Percentiles rank a stretch among this genome's conserved stretches.
Conservation (phyloP, 2,329 filamentous ascomycete species). For the Cercospora sp. region DNA sequence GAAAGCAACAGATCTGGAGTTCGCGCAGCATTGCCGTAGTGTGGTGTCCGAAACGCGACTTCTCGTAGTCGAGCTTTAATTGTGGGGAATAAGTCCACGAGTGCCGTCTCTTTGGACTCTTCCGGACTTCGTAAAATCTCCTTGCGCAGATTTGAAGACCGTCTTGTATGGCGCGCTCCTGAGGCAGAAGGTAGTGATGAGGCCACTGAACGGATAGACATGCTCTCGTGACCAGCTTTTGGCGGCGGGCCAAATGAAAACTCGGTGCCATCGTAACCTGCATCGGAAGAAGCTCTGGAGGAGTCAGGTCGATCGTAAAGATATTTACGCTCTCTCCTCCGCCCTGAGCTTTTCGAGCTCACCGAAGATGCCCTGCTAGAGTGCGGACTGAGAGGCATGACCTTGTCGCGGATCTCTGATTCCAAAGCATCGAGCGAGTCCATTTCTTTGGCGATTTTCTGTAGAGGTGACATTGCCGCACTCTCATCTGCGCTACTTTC, state of each 20-base stretch:
- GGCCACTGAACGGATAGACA: conserved; percentile 49
- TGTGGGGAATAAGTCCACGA: conserved; percentile 81
- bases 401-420: conserved; percentile 57
- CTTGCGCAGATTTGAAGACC: conserved; percentile 71
- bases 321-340: conserved; percentile 43
- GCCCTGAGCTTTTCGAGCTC: conserved; percentile 57
- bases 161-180: conserved; percentile 34
- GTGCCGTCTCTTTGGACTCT: conserved; percentile 57
- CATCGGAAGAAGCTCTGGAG: conserved; percentile 38
- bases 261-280: conserved; percentile 40
- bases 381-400: conserved; percentile 66
- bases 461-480: conserved; percentile 65
- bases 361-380: conserved; percentile 66
- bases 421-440: conserved; percentile 60
- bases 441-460: conserved; percentile 71
- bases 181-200: conserved; percentile 43
- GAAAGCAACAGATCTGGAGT: conserved; percentile 72
- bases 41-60: conserved; percentile 74
- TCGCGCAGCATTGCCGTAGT: conserved; percentile 47
- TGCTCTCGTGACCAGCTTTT: conserved; percentile 40
- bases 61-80: conserved; percentile 78
- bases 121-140: conserved; percentile 78
- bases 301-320: conserved; percentile 50
- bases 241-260: conserved; percentile 42
- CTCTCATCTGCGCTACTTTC: conserved; percentile 73